Conservation (phyloP, 1,139 yeast genomes). For the Yamadazyma spencermartinsiae region DNA sequence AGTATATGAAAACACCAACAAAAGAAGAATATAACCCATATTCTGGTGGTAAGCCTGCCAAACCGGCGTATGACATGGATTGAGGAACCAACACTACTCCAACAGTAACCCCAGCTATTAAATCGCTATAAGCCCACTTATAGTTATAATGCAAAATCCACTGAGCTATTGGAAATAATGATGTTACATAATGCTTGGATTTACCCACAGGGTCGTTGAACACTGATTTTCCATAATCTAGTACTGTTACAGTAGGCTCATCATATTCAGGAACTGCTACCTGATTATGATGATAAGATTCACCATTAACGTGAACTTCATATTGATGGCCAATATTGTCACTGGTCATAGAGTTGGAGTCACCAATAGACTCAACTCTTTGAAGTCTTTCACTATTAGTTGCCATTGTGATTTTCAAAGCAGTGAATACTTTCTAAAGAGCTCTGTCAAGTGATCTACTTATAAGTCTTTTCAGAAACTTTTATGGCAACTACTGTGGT, state of each 20-base stretch:
- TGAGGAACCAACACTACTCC: constrained; percentile 95
- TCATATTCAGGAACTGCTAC: constrained; percentile 37
- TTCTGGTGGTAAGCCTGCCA: constrained; percentile 80
- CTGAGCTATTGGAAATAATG: constrained; percentile 72
- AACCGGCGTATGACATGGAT: constrained; percentile 90
- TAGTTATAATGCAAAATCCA: constrained; percentile 87
- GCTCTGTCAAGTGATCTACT: background rate
- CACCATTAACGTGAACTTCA: constrained; percentile 2
- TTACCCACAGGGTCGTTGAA: constrained; percentile 43
- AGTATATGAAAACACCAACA: constrained; percentile 85
- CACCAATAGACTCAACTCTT: background rate
- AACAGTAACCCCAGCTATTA: constrained; percentile 90
- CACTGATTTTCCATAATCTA: constrained; percentile 44
- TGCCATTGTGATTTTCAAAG: background rate
- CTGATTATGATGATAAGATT: background rate
- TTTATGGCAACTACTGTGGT: constrained; percentile 1
- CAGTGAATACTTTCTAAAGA: background rate
- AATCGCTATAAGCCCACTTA: constrained; percentile 78
- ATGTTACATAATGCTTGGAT: constrained; percentile 47
- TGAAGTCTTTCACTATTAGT: background rate
- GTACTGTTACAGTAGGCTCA: constrained; percentile 43
- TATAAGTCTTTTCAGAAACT: background rate
- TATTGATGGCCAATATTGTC: constrained; percentile 8
- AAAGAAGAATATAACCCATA: constrained; percentile 91
- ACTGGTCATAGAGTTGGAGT: background rate